Base-by-base conservation (phyloP, 345 rosid species). In the Boechera retrofracta region DNA sequence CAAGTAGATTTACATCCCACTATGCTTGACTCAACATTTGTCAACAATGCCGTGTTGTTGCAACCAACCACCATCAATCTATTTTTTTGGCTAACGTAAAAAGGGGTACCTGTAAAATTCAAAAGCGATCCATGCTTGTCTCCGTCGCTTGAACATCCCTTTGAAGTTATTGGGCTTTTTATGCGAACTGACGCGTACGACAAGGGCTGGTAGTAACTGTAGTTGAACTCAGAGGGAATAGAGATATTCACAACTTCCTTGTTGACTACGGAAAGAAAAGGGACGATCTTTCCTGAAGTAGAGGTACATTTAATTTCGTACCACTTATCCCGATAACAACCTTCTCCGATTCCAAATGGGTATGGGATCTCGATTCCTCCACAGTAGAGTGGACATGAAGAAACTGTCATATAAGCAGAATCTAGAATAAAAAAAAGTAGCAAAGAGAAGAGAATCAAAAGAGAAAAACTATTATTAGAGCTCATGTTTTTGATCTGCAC, bases 1-100 rank as follows among this genome's bases (percentile, higher is more conserved):
- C 75, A 71, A 5, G 48, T 45, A 0, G 75, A 47, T 28, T 16
- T 71, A n/a, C 75, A 71, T 47, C 12, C 10, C 48, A 71, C 67
- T 16, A 13, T 45, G 47, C 1, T 24, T 71, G 67, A 24, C 67
- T 59, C 49, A 0, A 38, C 11, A 59, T 62, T 8, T 3, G 56
- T 18, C 32, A 59, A 24, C 16, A 38, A 5, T 8, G 67, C 75
- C 5, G 7, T 47, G 38, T 5, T 48, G 38, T 59, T 3, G 67
- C 75, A 71, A 21, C 75, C 75, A 59, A 24, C 2, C 0, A 12
- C 75, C 3, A 71, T 3, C 5, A 71, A 8, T 10, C 2, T 21
- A 59, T 71, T 71, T 0, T 0, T 5, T 2, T 5, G 0, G 67
- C 57, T 5, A 0, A 71, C 28, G 28, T 33, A 45, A 8, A 58